These are phyloP conservation scores for Alternaria alternata DNA, from an alignment of 2,329 filamentous ascomycete species.

Conservation along the genomic window DNA sequence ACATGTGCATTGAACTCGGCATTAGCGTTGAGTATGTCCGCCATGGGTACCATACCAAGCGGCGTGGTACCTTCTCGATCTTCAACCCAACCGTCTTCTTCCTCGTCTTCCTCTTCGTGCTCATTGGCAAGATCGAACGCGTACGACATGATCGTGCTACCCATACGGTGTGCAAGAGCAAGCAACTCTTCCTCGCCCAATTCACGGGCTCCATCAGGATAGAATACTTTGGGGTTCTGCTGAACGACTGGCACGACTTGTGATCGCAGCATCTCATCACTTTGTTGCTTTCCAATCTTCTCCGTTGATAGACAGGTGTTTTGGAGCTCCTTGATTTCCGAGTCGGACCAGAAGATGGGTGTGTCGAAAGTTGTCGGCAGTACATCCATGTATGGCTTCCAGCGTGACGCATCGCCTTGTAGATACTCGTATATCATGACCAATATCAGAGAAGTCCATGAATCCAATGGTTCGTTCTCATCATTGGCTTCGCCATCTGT, in stretches of 20 bases:
- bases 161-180: constrained; percentile 31
- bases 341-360: constrained; percentile 31
- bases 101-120: constrained; percentile 26
- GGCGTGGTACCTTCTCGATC: constrained; percentile 33
- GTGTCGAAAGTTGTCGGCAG: constrained; percentile 32
- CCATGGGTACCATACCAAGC: constrained; percentile 39
- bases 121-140: constrained; percentile 34
- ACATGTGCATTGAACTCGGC: constrained; percentile 37
- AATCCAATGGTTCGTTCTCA: constrained; percentile 23
- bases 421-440: constrained; percentile 33
- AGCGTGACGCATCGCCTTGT: constrained; percentile 28
- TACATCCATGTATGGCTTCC: constrained; percentile 36
- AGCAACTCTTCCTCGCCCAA: constrained; percentile 24
- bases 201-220: not conserved
- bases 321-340: constrained; percentile 30
- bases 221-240: constrained; percentile 21
- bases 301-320: constrained; percentile 29
- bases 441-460: constrained; percentile 32
- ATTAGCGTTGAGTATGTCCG: constrained; percentile 34
- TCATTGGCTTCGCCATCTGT: constrained; percentile 22
- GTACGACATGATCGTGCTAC: constrained; percentile 36
- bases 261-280: constrained; percentile 26
- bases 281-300: constrained; percentile 33
- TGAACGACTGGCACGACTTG: constrained; percentile 26
- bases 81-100: constrained; percentile 35